Percentiles rank a stretch among this genome's conserved stretches.
phyloP scores from a whole-genome alignment of 192 early-diverging fungal genomes.

The Coemansia sp. region DNA sequence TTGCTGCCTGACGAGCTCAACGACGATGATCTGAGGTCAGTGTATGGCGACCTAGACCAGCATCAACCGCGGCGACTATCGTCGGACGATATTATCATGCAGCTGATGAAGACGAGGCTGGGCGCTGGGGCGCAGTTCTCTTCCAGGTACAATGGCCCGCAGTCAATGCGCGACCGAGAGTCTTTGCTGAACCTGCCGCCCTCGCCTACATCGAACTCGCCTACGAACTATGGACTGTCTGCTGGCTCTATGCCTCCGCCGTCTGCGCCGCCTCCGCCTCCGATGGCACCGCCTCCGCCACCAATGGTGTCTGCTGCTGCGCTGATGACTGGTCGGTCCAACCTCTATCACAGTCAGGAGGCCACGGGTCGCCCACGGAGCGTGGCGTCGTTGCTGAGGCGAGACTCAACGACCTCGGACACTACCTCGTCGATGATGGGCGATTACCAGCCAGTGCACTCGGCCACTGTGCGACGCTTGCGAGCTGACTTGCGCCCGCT shows the following conservation, averaged over 20 bases:
- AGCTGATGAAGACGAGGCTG: constrained; percentile 29
- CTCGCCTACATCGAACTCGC: constrained; percentile 12
- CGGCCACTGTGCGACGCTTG: constrained; percentile 12
- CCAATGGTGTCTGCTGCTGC: constrained; percentile 1
- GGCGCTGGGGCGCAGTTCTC: constrained; percentile 17
- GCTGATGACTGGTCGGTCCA: not conserved
- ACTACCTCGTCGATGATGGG: constrained; percentile 10
- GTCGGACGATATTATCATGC: constrained; percentile 37
- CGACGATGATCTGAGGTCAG: constrained; percentile 53
- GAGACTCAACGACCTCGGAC: not conserved
- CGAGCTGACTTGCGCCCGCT: constrained; percentile 28
- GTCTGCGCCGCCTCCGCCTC: constrained; percentile 25
- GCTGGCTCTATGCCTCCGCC: constrained; percentile 8
- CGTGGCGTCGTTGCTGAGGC: constrained; percentile 4
- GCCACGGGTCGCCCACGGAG: constrained; percentile 3
- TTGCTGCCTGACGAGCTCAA: constrained; percentile 48
- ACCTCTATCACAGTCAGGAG: not conserved
- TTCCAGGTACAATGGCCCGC: not conserved
- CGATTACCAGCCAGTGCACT: not conserved
- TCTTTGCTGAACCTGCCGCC: constrained; percentile 15
- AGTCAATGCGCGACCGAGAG: not conserved
- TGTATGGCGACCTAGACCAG: constrained; percentile 44
- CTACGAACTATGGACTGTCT: constrained; percentile 2
- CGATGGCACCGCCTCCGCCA: not conserved
- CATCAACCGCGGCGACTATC: constrained; percentile 14